Percentiles rank a stretch among this genome's conserved stretches.
Conservation (phyloP, 148 eudicot genomes). For the Simmondsia chinensis region DNA sequence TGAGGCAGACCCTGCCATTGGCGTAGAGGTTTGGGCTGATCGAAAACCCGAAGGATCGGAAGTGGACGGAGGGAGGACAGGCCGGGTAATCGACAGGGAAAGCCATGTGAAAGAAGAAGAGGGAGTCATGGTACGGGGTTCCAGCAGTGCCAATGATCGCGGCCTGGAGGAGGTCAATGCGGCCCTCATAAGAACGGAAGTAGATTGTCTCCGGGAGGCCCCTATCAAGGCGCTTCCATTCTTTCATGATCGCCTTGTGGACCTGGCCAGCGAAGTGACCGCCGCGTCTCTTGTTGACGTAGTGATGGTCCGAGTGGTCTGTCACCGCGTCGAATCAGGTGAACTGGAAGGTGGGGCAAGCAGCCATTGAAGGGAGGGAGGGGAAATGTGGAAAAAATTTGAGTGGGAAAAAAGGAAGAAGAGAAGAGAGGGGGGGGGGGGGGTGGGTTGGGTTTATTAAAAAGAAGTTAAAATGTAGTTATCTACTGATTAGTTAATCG, state of each 20-base stretch:
- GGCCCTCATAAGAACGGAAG: constrained; percentile 57
- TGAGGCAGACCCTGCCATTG: constrained; percentile 51
- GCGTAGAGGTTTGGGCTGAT: constrained; percentile 69
- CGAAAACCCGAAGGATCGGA: constrained; percentile 45
- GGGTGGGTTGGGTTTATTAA: no score
- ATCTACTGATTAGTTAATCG: no score
- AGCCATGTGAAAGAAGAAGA: constrained; percentile 61
- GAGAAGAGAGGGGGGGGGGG: no score
- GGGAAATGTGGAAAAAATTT: no score
- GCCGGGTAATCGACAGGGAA: constrained; percentile 59
- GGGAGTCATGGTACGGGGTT: constrained; percentile 77
- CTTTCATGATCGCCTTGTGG: constrained; percentile 48
- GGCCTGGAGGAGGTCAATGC: constrained; percentile 63
- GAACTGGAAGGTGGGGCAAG: no score
- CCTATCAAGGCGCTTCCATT: constrained; percentile 48
- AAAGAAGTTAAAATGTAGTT: no score
- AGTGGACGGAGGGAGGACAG: constrained; percentile 44
- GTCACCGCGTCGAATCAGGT: no score
- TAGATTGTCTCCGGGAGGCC: constrained; percentile 54
- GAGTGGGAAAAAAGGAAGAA: no score
- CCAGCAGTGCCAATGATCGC: constrained; percentile 70
- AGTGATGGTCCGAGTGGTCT: no score
- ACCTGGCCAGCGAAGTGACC: no score
- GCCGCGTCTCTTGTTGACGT: no score
- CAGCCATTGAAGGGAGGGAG: no score